Base-by-base conservation (phyloP, 2,329 filamentous ascomycete genomes). In the Lecanicillium sp. region DNA sequence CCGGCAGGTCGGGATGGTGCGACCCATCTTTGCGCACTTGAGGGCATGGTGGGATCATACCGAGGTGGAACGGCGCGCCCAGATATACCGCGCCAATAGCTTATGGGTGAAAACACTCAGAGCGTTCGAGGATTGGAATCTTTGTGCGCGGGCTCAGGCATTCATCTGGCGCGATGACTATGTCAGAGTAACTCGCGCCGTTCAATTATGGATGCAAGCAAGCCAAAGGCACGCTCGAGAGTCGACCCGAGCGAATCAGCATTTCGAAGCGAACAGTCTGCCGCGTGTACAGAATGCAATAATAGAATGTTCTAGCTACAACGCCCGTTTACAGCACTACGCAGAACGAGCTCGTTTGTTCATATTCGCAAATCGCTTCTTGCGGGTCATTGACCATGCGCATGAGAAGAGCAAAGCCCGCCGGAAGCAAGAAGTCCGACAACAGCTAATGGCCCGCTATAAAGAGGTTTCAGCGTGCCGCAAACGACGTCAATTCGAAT, bases 161-260 rank as follows among this genome's bases (percentile, higher is more conserved):
- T 41, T 22, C 19, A 30, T 37, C 30, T 41, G 39, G 34, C 39
- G 34, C n/a, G 29, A 31, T 18, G 39, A 41, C 14, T 41, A 37
- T 17, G 22, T 29, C n/a, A 29, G 12, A 12, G 35, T 30, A 14
- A 17, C 17, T 8, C 15, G 10, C 3, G 30, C 34, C 5, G 22
- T 25, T 25, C 22, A 25, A 25, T 25, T 25, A 25, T 25, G 22
- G 22, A 25, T 11, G 22, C 6, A 11, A 25, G 6, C 6, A 11
- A 25, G 6, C 22, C 7, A 25, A 25, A 11, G 11, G 11, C 22
- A 6, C 6, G 22, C 22, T 7, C 11, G 22, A 25, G 22, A 25
- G 22, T 6, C 22, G 11, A 11, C 7, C 22, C 6, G 6, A 6
- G 22, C 22, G 11, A 6, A 25, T 6, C 22, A 25, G 11, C 6